phyloP scores from a whole-genome alignment of 805 yeast genomes.

The Aciculoconidium aculeatum region DNA sequence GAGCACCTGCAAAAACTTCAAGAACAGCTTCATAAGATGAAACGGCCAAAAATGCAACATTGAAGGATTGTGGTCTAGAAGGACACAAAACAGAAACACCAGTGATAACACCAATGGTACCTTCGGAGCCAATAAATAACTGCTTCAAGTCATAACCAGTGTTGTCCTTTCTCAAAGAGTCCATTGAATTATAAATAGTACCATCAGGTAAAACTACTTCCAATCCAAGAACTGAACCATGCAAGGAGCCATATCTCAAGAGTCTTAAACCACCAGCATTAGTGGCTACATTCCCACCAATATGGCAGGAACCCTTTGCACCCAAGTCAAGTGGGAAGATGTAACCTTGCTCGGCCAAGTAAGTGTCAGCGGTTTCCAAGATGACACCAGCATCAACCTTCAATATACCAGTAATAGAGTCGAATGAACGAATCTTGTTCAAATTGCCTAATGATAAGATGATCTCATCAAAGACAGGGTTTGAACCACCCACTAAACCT shows the following conservation, averaged over 20 bases:
- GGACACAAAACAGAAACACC: slow-evolving; percentile 89
- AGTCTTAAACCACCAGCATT: slow-evolving; percentile 94
- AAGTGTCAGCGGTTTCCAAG: slow-evolving; percentile 78
- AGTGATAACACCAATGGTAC: slow-evolving; percentile 85
- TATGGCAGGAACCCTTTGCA: slow-evolving; percentile 94
- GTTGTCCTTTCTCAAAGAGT: slow-evolving; percentile 87
- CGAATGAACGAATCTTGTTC: slow-evolving; percentile 79
- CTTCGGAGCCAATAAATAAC: slow-evolving; percentile 89
- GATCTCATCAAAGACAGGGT: slow-evolving; percentile 88
- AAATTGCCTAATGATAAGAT: slow-evolving; percentile 63
- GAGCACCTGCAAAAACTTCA: slow-evolving; percentile 72
- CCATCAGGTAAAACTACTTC: slow-evolving; percentile 95
- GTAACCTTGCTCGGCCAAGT: slow-evolving; percentile 71
- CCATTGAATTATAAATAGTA: slow-evolving; percentile 68
- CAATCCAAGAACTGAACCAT: slow-evolving; percentile 84
- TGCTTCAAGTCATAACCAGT: slow-evolving; percentile 94
- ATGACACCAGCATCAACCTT: slow-evolving; percentile 90
- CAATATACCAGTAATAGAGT: slow-evolving; percentile 73
- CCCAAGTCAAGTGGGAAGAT: slow-evolving; percentile 93
- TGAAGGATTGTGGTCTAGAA: slow-evolving; percentile 75
- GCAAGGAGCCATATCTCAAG: slow-evolving; percentile 84
- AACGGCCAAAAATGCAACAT: slow-evolving; percentile 84
- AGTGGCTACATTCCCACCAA: slow-evolving; percentile 93
- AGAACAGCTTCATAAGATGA: slow-evolving; percentile 80
- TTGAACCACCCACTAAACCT: slow-evolving; percentile 91